Evolutionary conservation across 2,329 filamentous ascomycete genomes (phyloP).

Genomic region (Aurifilum marmelostoma): DNA sequence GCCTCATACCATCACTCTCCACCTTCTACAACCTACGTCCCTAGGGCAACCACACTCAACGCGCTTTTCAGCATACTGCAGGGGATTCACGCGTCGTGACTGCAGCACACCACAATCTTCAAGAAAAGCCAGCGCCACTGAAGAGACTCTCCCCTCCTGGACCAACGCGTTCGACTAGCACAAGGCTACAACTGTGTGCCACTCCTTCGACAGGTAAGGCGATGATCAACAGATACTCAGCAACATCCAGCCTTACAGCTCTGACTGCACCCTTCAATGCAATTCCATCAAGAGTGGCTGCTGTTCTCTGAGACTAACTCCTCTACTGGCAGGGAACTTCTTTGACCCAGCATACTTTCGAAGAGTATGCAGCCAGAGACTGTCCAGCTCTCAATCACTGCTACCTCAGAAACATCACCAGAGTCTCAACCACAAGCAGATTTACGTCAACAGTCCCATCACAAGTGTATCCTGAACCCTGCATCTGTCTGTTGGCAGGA

Average conservation of each 20-base stretch:
- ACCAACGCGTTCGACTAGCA: not conserved
- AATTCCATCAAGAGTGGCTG: not conserved
- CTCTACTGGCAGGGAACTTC: not conserved
- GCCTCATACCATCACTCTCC: not conserved
- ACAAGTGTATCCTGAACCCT: not conserved
- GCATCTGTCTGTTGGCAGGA: not conserved
- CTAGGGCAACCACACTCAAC: not conserved
- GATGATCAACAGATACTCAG: not conserved
- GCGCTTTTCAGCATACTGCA: not conserved
- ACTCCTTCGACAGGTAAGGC: not conserved
- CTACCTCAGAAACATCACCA: no score
- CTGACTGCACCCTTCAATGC: not conserved
- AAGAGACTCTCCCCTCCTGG: not conserved
- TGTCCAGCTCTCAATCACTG: no score
- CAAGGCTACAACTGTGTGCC: not conserved
- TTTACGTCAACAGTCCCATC: not conserved
- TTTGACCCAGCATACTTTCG: not conserved
- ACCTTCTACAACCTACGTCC: not conserved
- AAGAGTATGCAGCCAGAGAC: not conserved
- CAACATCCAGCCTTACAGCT: not conserved
- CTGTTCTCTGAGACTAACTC: not conserved
- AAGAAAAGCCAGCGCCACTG: no score
- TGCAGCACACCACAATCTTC: no score
- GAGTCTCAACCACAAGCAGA: not conserved
- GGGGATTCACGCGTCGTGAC: not conserved